A percentile compares a stretch with the other conserved stretches of the same genome.
phyloP scores from a whole-genome alignment of 768 basidiomycete species.

The Leccinum rimulosum region DNA sequence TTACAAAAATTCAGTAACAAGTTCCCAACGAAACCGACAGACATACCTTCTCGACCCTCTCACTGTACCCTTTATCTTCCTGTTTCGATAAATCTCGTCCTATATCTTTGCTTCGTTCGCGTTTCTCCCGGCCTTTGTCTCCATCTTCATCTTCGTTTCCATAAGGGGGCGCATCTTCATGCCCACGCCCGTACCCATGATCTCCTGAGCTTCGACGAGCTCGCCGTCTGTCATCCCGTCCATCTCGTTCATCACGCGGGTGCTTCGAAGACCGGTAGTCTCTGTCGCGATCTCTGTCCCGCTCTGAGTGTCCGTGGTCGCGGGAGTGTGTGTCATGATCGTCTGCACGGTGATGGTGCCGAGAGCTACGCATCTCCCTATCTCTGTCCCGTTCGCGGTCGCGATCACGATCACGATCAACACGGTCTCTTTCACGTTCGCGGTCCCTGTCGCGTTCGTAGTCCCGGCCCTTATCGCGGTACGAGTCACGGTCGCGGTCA shows the following conservation, averaged over 20 bases:
- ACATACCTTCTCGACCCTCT: slow-evolving; percentile 66
- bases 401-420: slow-evolving; percentile 40
- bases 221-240: slow-evolving; percentile 47
- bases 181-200: slow-evolving; percentile 39
- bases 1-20: slow-evolving; percentile 15
- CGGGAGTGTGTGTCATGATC: slow-evolving; percentile 32
- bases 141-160: slow-evolving; percentile 40
- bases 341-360: slow-evolving; percentile 36
- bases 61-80: slow-evolving; percentile 50
- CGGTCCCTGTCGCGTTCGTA: slow-evolving; percentile 41
- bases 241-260: slow-evolving; percentile 55
- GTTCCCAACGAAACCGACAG: background rate
- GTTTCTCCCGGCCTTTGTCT: slow-evolving; percentile 33
- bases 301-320: slow-evolving; percentile 32
- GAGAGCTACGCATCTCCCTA: slow-evolving; percentile 34
- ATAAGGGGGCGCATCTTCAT: slow-evolving; percentile 46
- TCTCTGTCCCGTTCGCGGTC: slow-evolving; percentile 46
- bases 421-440: slow-evolving; percentile 39
- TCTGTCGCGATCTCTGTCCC: slow-evolving; percentile 39
- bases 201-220: slow-evolving; percentile 42
- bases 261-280: slow-evolving; percentile 45
- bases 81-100: slow-evolving; percentile 34
- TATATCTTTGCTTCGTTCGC: slow-evolving; percentile 47
- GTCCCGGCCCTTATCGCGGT: slow-evolving; percentile 34
- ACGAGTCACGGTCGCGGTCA: slow-evolving; percentile 25